These are phyloP conservation scores for Clarireedia hainanense DNA, from an alignment of 2,329 filamentous ascomycete genomes.

Conservation along the genomic window DNA sequence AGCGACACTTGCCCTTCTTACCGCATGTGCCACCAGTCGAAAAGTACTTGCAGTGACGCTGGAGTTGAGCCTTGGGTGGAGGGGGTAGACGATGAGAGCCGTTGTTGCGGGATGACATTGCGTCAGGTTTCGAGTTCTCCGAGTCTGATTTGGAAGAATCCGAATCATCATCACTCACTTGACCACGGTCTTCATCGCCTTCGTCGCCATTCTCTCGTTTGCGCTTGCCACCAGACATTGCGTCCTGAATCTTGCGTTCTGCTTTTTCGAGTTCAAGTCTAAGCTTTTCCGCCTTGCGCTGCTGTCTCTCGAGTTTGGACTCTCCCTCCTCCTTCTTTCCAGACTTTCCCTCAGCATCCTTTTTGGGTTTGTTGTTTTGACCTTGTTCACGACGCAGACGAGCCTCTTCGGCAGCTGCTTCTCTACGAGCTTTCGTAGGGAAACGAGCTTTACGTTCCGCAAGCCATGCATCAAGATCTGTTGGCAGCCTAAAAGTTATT, in stretches of 20 bases:
- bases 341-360: constrained; percentile 29
- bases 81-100: constrained; percentile 31
- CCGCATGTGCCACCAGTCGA: constrained; percentile 61
- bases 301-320: constrained; percentile 45
- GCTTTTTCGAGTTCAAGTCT: constrained; percentile 60
- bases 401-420: constrained; percentile 50
- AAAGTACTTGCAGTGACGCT: constrained; percentile 63
- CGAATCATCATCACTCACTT: constrained; percentile 26
- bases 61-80: constrained; percentile 50
- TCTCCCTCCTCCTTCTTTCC: constrained; percentile 43
- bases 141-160: constrained; percentile 37
- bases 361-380: constrained; percentile 20
- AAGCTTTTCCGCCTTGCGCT: constrained; percentile 51
- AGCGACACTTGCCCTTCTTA: constrained; percentile 69
- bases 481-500: constrained; percentile 31
- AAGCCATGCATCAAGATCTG: constrained; percentile 73
- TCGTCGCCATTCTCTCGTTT: constrained; percentile 62
- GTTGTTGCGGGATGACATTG: constrained; percentile 40
- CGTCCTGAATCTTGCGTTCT: constrained; percentile 38
- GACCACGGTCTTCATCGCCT: constrained; percentile 50
- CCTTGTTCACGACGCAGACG: constrained; percentile 27
- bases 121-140: constrained; percentile 52
- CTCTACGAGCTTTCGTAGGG: constrained; percentile 66
- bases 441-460: constrained; percentile 72
- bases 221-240: constrained; percentile 52